phyloP scores from a whole-genome alignment of 2,329 filamentous ascomycete genomes.

The Colletotrichum sp. region DNA sequence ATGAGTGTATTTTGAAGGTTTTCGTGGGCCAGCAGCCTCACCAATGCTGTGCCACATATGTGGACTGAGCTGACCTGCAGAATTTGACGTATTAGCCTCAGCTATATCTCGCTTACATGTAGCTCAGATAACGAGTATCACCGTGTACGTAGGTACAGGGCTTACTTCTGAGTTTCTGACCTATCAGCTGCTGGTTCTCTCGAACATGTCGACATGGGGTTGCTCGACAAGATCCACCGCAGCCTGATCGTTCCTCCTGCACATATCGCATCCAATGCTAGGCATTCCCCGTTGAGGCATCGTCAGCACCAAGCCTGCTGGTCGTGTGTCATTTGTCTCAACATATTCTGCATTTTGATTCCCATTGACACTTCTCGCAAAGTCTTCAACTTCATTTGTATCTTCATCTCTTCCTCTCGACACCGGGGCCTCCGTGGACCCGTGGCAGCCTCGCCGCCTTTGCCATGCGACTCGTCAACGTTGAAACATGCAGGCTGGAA shows the following conservation, averaged over 20 bases:
- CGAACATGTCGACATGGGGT: fast-evolving
- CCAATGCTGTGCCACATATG: background rate
- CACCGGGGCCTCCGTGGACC: fast-evolving
- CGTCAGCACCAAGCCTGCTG: background rate
- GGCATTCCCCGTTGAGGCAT: background rate
- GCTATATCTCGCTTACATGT: background rate
- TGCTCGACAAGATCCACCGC: background rate
- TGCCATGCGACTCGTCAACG: background rate
- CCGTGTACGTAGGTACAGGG: background rate
- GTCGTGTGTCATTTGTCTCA: background rate
- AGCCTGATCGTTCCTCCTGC: background rate
- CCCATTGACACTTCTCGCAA: background rate
- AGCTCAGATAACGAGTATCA: fast-evolving
- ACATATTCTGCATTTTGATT: too few species aligned
- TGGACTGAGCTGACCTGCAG: background rate
- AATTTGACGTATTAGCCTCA: background rate
- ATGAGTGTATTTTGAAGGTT: too few species aligned
- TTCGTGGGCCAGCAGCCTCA: background rate
- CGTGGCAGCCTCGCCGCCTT: fast-evolving
- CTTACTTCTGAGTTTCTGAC: background rate
- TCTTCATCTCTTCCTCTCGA: fast-evolving
- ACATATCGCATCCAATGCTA: background rate
- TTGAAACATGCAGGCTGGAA: background rate
- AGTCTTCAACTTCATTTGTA: background rate
- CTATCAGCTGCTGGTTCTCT: background rate